Evolutionary conservation across 352 stramenopile species (phyloP).

Genomic region (Elongisporangium senticosum): DNA sequence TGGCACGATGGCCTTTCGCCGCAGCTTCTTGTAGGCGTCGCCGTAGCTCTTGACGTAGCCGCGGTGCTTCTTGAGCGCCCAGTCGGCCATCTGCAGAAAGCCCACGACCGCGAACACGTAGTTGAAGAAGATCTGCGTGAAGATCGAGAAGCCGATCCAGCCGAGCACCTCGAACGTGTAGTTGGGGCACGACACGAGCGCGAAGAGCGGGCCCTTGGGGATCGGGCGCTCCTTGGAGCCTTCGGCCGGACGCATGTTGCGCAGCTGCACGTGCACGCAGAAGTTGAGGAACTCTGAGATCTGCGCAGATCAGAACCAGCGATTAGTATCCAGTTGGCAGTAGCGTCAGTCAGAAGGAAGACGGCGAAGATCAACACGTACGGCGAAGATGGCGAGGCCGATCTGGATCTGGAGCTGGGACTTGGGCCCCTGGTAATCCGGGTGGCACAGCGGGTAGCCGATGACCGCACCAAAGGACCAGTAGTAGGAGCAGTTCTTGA

Average conservation of each 20-base stretch:
- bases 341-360: neutral
- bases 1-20: slow-evolving; percentile 79
- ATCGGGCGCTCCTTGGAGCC: slow-evolving; percentile 68
- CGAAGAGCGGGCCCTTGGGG: slow-evolving; percentile 70
- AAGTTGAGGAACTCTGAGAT: slow-evolving; percentile 83
- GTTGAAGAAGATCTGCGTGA: slow-evolving; percentile 77
- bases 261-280: slow-evolving; percentile 79
- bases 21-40: slow-evolving; percentile 85
- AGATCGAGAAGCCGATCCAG: slow-evolving; percentile 86
- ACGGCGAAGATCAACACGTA: slow-evolving; percentile 1
- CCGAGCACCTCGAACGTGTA: slow-evolving; percentile 89
- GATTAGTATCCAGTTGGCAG: neutral
- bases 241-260: slow-evolving; percentile 69
- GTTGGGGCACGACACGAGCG: slow-evolving; percentile 87
- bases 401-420: slow-evolving; percentile 38
- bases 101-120: slow-evolving; percentile 84
- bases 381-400: slow-evolving; percentile 48
- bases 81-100: slow-evolving; percentile 88
- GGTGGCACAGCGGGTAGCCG: slow-evolving; percentile 81
- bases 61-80: slow-evolving; percentile 85
- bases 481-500: slow-evolving; percentile 91
- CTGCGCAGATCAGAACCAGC: slow-evolving; percentile 1
- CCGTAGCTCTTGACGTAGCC: slow-evolving; percentile 85
- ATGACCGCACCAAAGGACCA: slow-evolving; percentile 80
- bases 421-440: slow-evolving; percentile 44